phyloP scores from a whole-genome alignment of 192 early-diverging fungal species.

The Linnemannia exigua region DNA sequence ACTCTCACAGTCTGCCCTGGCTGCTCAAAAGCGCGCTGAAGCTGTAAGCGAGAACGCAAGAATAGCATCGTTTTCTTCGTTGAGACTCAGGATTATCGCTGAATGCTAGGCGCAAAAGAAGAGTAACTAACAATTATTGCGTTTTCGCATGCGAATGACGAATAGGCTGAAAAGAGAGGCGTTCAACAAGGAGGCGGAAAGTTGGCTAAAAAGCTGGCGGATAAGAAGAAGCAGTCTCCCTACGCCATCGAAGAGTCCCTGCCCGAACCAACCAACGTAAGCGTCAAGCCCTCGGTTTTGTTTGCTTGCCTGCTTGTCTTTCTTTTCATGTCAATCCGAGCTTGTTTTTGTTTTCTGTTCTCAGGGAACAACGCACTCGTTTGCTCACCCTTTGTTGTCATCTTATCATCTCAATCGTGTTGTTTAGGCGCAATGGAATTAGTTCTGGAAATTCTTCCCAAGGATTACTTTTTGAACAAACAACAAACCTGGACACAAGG shows the following conservation, averaged over 20 bases:
- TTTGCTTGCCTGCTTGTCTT: too few relatives aligned
- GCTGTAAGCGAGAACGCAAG: conserved; percentile 21
- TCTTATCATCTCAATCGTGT: neutral
- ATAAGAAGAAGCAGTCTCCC: conserved; percentile 38
- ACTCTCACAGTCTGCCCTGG: conserved; percentile 47
- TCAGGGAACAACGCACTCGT: too few relatives aligned
- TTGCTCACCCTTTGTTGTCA: neutral
- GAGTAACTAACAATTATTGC: neutral
- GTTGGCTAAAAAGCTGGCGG: conserved; percentile 42
- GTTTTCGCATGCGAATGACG: neutral
- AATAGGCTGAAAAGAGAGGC: conserved; percentile 45
- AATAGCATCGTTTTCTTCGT: too few relatives aligned
- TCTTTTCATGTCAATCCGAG: too few relatives aligned
- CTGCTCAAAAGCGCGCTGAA: conserved; percentile 49
- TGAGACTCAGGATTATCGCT: too few relatives aligned
- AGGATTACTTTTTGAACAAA: neutral
- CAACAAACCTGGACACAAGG: neutral
- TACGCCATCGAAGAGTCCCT: conserved; percentile 31
- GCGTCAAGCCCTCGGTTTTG: neutral
- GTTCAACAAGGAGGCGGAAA: conserved; percentile 47
- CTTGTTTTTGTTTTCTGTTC: too few relatives aligned
- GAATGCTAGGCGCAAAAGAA: too few relatives aligned
- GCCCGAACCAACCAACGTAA: conserved; percentile 51
- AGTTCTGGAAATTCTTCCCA: neutral
- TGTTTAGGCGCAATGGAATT: neutral